phyloP scores from a whole-genome alignment of 169 alveolate genomes.

The Eimeria falciformis region DNA sequence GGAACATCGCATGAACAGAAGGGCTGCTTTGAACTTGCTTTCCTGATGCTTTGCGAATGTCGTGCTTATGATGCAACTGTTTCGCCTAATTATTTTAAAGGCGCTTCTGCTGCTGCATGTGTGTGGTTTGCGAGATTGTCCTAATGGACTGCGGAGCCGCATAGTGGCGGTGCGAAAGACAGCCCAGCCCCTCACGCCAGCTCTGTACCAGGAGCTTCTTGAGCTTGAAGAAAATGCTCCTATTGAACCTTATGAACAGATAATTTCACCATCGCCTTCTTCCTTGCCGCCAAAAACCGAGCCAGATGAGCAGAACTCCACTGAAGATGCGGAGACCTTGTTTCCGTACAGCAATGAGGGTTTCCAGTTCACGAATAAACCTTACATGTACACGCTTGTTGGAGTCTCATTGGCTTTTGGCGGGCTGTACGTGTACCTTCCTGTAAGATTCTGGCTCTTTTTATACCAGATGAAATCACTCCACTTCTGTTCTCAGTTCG shows the following conservation, averaged over 20 bases:
- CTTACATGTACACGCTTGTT: constrained; percentile 24
- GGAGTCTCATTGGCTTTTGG: constrained; percentile 12
- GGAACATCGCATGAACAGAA: too few species aligned
- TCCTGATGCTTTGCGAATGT: neutral
- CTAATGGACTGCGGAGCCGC: neutral
- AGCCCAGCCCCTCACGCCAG: constrained; percentile 7
- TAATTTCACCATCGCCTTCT: neutral
- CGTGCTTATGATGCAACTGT: neutral
- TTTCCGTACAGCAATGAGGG: neutral
- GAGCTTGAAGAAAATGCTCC: neutral
- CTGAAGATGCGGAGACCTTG: neutral
- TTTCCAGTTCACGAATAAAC: neutral
- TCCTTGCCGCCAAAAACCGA: neutral
- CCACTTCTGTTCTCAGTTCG: neutral
- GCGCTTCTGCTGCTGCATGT: neutral
- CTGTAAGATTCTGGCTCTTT: neutral
- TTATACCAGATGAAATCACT: neutral
- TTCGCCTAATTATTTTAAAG: neutral
- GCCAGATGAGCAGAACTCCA: neutral
- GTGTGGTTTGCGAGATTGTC: neutral
- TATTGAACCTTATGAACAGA: neutral
- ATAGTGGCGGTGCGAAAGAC: neutral
- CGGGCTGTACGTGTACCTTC: constrained; percentile 13
- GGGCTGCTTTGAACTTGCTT: too few species aligned
- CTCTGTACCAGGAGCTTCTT: constrained; percentile 17